Evolutionary conservation across 768 basidiomycete species (phyloP).

Genomic region (Suillus americanus): DNA sequence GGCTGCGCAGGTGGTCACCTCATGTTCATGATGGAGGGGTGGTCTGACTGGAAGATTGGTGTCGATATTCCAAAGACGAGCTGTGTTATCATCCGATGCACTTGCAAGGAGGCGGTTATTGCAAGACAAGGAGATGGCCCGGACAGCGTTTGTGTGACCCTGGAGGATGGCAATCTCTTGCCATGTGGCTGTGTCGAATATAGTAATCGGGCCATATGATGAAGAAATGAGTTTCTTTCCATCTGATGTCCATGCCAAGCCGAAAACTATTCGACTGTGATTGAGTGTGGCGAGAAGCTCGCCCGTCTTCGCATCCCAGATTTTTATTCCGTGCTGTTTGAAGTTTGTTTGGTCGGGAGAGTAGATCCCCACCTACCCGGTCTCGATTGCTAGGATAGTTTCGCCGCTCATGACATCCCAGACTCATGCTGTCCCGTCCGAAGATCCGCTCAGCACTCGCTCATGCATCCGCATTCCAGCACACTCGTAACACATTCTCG

Average conservation of each 20-base stretch:
- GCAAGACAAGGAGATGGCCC: background rate
- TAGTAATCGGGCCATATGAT: background rate
- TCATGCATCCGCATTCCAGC: too few species aligned
- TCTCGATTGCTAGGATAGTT: background rate
- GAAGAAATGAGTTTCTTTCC: background rate
- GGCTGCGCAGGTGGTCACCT: background rate
- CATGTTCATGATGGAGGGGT: background rate
- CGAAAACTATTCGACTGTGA: background rate
- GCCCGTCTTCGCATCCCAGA: background rate
- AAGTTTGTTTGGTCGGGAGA: background rate
- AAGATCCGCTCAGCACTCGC: background rate
- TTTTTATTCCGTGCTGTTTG: background rate
- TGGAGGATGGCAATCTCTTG: background rate
- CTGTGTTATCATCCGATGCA: background rate
- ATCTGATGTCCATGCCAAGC: too few species aligned
- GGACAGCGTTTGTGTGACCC: background rate
- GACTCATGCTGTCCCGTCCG: background rate
- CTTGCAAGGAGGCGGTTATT: background rate
- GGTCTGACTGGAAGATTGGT: background rate
- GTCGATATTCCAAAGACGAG: background rate
- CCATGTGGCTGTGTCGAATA: background rate
- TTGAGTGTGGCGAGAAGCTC: background rate
- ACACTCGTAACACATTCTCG: too few species aligned
- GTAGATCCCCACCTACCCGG: background rate
- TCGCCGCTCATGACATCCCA: background rate